These are phyloP conservation scores for Podaxis mareebaensis DNA, from an alignment of 768 basidiomycete genomes.

Conservation along the genomic window DNA sequence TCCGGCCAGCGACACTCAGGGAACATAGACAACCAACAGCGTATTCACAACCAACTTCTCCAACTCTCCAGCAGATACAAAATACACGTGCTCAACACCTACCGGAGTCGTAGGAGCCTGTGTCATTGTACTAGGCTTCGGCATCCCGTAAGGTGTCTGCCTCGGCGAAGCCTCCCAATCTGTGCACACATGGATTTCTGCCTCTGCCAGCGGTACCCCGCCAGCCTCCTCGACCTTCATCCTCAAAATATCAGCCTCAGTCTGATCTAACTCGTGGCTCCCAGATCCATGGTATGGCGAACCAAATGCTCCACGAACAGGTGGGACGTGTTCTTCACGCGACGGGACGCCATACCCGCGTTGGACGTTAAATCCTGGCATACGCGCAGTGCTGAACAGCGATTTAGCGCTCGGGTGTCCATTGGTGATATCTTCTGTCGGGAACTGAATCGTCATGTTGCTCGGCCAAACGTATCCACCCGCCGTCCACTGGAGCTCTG, in stretches of 20 bases:
- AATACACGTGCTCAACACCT: constrained; percentile 69
- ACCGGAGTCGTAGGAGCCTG: constrained; percentile 38
- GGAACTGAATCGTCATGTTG: constrained; percentile 67
- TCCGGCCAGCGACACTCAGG: constrained; percentile 26
- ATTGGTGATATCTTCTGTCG: constrained; percentile 40
- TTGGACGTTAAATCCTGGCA: constrained; percentile 22
- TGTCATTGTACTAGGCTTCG: constrained; percentile 28
- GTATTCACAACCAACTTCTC: constrained; percentile 78
- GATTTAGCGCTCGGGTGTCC: constrained; percentile 17
- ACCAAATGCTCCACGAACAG: constrained; percentile 47
- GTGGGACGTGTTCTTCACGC: constrained; percentile 27
- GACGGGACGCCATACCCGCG: constrained; percentile 21
- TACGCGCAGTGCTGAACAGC: constrained; percentile 21
- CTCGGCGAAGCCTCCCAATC: constrained; percentile 31
- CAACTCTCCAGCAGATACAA: constrained; percentile 64
- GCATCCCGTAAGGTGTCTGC: constrained; percentile 5
- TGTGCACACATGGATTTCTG: constrained; percentile 61
- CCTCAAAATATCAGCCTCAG: constrained; percentile 45
- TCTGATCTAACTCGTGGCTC: constrained; percentile 21
- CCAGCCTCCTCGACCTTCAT: constrained; percentile 66
- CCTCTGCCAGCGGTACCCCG: constrained; percentile 61
- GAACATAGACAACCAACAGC: constrained; percentile 70
- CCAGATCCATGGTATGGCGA: constrained; percentile 4
- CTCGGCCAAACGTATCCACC: constrained; percentile 83
- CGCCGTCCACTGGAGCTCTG: constrained; percentile 79